Conservation (phyloP, 2,329 filamentous ascomycete genomes). For the Monosporascus sp. region DNA sequence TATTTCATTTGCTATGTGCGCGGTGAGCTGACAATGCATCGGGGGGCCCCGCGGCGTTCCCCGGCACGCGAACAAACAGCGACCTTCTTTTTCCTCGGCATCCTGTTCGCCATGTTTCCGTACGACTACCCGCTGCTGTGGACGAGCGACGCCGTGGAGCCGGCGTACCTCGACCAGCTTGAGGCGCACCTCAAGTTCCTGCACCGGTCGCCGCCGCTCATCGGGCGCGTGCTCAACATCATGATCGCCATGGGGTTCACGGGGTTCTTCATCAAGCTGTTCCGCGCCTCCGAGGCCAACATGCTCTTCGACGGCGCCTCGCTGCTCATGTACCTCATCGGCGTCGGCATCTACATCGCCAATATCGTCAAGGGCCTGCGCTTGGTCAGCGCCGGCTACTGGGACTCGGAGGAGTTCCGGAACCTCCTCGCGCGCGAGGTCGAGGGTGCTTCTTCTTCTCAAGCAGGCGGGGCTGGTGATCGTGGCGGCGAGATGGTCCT, state of each 20-base stretch:
- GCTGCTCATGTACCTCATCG: slow-evolving; percentile 77
- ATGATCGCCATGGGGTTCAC: slow-evolving; percentile 81
- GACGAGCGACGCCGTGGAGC: slow-evolving; percentile 59
- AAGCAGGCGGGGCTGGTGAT: slow-evolving; percentile 34
- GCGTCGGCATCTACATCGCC: slow-evolving; percentile 85
- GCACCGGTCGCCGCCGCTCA: slow-evolving; percentile 84
- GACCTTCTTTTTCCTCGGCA: slow-evolving; percentile 95
- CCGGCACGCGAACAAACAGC: slow-evolving; percentile 38
- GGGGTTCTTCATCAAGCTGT: slow-evolving; percentile 91
- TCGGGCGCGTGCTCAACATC: slow-evolving; percentile 90
- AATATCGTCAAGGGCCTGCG: slow-evolving; percentile 95
- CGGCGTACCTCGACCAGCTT: slow-evolving; percentile 73
- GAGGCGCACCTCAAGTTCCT: slow-evolving; percentile 88
- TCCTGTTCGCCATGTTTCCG: slow-evolving; percentile 92
- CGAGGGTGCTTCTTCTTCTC: slow-evolving; percentile 27
- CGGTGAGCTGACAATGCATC: too few species aligned
- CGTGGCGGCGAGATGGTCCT: slow-evolving; percentile 61
- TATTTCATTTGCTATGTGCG: too few species aligned
- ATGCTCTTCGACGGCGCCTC: slow-evolving; percentile 88
- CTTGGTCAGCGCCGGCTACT: slow-evolving; percentile 70
- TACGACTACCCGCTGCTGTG: slow-evolving; percentile 92
- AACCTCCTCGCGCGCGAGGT: slow-evolving; percentile 4
- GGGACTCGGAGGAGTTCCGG: slow-evolving; percentile 31
- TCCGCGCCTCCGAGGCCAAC: slow-evolving; percentile 88
- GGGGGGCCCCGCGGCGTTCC: too few species aligned